phyloP scores from a whole-genome alignment of 768 basidiomycete genomes.

The Sporobolomyces pararoseus region DNA sequence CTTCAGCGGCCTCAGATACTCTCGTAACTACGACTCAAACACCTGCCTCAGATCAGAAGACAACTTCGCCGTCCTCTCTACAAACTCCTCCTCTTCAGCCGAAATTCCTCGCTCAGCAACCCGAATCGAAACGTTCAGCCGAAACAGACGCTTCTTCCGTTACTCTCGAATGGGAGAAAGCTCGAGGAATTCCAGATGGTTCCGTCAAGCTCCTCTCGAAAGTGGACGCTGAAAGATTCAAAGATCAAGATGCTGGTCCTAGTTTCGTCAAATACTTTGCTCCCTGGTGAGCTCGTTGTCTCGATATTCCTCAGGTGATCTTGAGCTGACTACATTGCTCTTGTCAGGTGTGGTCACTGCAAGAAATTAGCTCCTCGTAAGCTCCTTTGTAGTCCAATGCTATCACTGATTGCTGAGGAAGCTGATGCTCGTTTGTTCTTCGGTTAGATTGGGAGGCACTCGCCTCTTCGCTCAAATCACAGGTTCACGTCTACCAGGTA shows the following conservation, averaged over 20 bases:
- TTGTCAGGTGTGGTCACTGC: slow-evolving; percentile 79
- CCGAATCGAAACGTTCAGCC: slow-evolving; percentile 14
- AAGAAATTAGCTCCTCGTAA: slow-evolving; percentile 74
- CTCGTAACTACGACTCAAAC: too few relatives aligned
- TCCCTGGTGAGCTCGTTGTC: slow-evolving; percentile 62
- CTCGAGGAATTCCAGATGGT: slow-evolving; percentile 7
- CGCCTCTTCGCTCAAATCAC: slow-evolving; percentile 64
- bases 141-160: not conserved
- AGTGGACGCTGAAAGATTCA: slow-evolving; percentile 4
- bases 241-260: slow-evolving; percentile 52
- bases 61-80: not conserved
- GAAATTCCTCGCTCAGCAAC: slow-evolving; percentile 27
- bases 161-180: not conserved
- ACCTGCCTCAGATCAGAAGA: too few relatives aligned
- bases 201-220: slow-evolving; percentile 11
- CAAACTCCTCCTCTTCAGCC: not conserved
- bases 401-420: not conserved
- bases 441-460: slow-evolving; percentile 67
- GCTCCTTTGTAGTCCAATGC: slow-evolving; percentile 24
- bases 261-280: slow-evolving; percentile 79
- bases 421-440: too few relatives aligned
- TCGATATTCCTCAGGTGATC: not conserved
- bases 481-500: slow-evolving; percentile 75
- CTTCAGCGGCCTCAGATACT: too few relatives aligned
- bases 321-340: not conserved